A percentile compares a stretch with the other conserved stretches of the same genome.
Conservation (phyloP, 2,329 filamentous ascomycete species). For the Talaromyces pinophilus region DNA sequence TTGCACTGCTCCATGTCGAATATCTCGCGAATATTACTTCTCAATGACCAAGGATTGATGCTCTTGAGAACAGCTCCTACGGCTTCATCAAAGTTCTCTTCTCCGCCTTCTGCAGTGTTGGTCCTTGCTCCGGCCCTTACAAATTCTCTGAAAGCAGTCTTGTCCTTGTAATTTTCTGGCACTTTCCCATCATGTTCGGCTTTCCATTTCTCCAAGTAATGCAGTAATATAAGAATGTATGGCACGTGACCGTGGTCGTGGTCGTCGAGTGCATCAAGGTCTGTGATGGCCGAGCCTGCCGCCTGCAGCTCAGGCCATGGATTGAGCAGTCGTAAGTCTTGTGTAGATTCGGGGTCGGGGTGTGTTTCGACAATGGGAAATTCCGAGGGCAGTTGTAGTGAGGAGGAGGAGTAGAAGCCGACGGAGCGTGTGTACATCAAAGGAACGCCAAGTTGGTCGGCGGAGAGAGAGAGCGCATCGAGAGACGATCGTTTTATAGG, state of each 20-base stretch:
- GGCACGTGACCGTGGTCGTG: constrained; percentile 91
- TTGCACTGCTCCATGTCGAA: constrained; percentile 68
- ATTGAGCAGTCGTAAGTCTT: constrained; percentile 77
- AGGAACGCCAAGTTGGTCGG: constrained; percentile 64
- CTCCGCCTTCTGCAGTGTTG: constrained; percentile 77
- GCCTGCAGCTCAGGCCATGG: constrained; percentile 81
- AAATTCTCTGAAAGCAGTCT: constrained; percentile 74
- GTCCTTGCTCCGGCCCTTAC: constrained; percentile 69
- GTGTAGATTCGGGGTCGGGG: constrained; percentile 79
- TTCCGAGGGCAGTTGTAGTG: constrained; percentile 71
- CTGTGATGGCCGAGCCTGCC: constrained; percentile 64
- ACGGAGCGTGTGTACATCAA: constrained; percentile 82
- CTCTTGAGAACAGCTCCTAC: constrained; percentile 83
- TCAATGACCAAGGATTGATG: constrained; percentile 68
- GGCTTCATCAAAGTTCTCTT: constrained; percentile 97
- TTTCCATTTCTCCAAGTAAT: constrained; percentile 83
- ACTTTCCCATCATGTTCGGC: constrained; percentile 63
- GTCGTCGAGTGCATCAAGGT: constrained; percentile 69
- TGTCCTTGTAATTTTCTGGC: constrained; percentile 79
- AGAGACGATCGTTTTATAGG: constrained; percentile 59
- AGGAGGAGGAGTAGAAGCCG: constrained; percentile 89
- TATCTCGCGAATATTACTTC: constrained; percentile 71
- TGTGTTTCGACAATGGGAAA: constrained; percentile 96
- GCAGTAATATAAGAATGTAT: constrained; percentile 77
- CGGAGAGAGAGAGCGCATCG: constrained; percentile 52